A percentile compares a stretch with the other conserved stretches of the same genome.
Evolutionary conservation across 2,329 filamentous ascomycete genomes (phyloP).

Genomic region (Xylaria polymorpha): DNA sequence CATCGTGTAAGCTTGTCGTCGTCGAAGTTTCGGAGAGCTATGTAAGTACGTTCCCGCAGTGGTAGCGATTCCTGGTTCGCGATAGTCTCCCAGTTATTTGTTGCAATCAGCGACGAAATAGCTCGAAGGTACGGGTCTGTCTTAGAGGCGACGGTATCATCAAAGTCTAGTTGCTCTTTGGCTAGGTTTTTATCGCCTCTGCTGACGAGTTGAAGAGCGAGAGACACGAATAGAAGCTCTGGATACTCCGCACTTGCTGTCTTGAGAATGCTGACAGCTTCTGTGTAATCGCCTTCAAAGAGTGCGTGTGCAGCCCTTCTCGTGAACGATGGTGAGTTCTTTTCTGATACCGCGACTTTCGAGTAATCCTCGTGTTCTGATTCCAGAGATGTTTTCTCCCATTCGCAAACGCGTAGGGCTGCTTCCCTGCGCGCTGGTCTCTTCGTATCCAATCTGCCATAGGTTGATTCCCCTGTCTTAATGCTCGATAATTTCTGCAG

Average conservation of each 20-base stretch:
- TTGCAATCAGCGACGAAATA: slow-evolving; percentile 81
- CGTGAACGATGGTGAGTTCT: slow-evolving; percentile 70
- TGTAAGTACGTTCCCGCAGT: slow-evolving; percentile 77
- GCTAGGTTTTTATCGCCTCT: slow-evolving; percentile 58
- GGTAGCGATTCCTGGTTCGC: slow-evolving; percentile 79
- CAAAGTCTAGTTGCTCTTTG: slow-evolving; percentile 67
- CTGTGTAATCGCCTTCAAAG: slow-evolving; percentile 75
- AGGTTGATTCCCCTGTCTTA: slow-evolving; percentile 69
- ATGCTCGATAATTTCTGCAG: slow-evolving; percentile 75
- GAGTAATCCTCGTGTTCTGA: slow-evolving; percentile 57
- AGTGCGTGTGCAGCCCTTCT: slow-evolving; percentile 81
- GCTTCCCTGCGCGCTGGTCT: slow-evolving; percentile 78
- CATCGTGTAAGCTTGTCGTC: slow-evolving; percentile 73
- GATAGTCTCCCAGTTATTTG: slow-evolving; percentile 79
- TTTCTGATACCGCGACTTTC: slow-evolving; percentile 58
- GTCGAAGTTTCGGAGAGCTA: slow-evolving; percentile 75
- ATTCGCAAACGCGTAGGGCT: slow-evolving; percentile 79
- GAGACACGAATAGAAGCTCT: slow-evolving; percentile 74
- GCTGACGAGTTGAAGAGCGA: slow-evolving; percentile 73
- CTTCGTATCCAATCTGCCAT: slow-evolving; percentile 71
- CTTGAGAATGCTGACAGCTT: slow-evolving; percentile 77
- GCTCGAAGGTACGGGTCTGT: slow-evolving; percentile 83
- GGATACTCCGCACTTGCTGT: slow-evolving; percentile 71
- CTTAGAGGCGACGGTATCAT: slow-evolving; percentile 69
- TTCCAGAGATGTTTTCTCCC: slow-evolving; percentile 67